Evolutionary conservation across 1,284 basidiomycete species (phyloP), one percentile per base, ranked within the genome.

Genomic region (Papiliotrema flavescens): DNA sequence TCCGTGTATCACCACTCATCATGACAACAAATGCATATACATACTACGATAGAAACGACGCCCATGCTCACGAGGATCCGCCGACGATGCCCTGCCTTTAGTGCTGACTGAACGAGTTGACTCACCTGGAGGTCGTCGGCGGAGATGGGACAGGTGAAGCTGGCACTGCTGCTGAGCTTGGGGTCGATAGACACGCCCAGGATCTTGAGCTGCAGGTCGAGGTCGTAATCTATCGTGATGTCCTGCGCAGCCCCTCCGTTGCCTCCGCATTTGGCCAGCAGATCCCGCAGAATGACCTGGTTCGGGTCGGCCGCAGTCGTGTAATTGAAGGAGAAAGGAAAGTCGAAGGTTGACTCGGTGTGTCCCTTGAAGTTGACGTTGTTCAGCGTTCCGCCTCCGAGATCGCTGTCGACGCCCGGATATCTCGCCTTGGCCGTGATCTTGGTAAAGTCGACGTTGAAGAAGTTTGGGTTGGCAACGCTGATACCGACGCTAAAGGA

Each of bases 381-480:
- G 34, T 80, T 78, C 47, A 84, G 65, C 19, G 78, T 76, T 28
- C 92, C 89, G 42, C 81, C 81, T n/a, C 90, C 90, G 51, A 89
- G 70, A 11, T 80, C 66, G 32, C 84, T 84, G 60, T 84, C 80
- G 63, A 85, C 83, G 61, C 87, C 84, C 4, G 88, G 88, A 70
- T 92, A 91, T 66, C 81, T 80, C 48, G 89, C 81, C 6, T 85
- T 77, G 5, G 86, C 87, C 41, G 81, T 79, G 65, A 93, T 84
- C 53, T 83, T 79, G 54, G 82, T 82, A 73, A 94, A 84, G 49
- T 82, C 79, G 22, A 88, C 86, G 14, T 81, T 76, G 74, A 94
- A 92, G 79, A 85, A 92, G 71, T 93, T 92, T 34, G 90, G 91
- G 70, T 94, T 94, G 63, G 79, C 77, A 55, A 92, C 88, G 47